Evolutionary conservation across 2,329 filamentous ascomycete species (phyloP).

Genomic region (Monosporascus sp.): DNA sequence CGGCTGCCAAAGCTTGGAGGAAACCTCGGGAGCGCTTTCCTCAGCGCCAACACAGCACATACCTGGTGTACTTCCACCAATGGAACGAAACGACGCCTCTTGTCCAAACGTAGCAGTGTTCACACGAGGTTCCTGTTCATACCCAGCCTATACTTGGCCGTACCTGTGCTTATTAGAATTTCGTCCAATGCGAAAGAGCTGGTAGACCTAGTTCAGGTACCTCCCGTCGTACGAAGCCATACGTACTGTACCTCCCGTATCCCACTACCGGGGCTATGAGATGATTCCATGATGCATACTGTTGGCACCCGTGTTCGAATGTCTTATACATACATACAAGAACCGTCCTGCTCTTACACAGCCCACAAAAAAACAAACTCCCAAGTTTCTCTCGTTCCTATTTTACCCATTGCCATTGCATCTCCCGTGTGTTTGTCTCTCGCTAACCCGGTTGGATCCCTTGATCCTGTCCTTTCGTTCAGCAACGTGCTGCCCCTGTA

Average conservation of each 20-base stretch:
- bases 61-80: background rate
- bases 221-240: background rate
- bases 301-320: background rate
- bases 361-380: background rate
- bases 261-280: background rate
- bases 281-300: background rate
- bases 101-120: background rate
- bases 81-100: background rate
- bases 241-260: background rate
- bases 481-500: conserved; percentile 18
- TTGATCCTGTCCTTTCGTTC: conserved; percentile 15
- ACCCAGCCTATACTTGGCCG: background rate
- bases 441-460: conserved; percentile 10
- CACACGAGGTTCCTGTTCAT: background rate
- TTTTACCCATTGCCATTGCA: background rate
- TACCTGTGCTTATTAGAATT: background rate
- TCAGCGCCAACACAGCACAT: background rate
- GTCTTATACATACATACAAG: background rate
- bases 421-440: conserved; percentile 3
- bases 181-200: background rate
- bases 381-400: background rate
- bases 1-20: background rate
- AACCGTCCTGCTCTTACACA: background rate
- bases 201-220: background rate
- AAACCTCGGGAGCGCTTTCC: background rate